A percentile compares a stretch with the other conserved stretches of the same genome.
phyloP scores from a whole-genome alignment of 75 land plant species.

The Cryptomeria japonica region DNA sequence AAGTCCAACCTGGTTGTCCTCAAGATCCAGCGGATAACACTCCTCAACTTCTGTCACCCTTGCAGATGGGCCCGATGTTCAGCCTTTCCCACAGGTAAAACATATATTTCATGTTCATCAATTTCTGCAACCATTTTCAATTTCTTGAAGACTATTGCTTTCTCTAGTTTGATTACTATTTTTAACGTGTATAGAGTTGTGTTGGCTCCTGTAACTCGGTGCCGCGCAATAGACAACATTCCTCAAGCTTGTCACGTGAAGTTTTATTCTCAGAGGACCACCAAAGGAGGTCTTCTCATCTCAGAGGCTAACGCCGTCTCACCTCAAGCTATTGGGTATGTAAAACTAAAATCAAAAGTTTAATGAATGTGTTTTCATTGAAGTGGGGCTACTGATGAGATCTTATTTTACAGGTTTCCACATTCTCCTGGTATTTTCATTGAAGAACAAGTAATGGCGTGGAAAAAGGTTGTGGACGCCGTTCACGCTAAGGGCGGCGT shows the following conservation, averaged over 20 bases:
- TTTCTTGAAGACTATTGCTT: too few species aligned
- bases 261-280: slow-evolving; percentile 29
- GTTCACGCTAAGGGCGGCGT: slow-evolving; percentile 73
- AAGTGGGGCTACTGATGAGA: background rate
- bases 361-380: background rate
- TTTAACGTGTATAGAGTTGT: slow-evolving; percentile 15
- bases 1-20: background rate
- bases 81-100: slow-evolving; percentile 9
- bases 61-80: background rate
- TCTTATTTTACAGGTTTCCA: slow-evolving; percentile 46
- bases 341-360: background rate
- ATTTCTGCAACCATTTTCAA: too few species aligned
- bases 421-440: slow-evolving; percentile 69
- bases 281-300: slow-evolving; percentile 32
- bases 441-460: slow-evolving; percentile 65
- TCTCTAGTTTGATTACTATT: background rate
- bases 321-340: slow-evolving; percentile 9
- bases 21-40: background rate
- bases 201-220: slow-evolving; percentile 37
- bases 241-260: slow-evolving; percentile 18
- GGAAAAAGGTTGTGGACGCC: slow-evolving; percentile 76
- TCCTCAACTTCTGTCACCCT: background rate
- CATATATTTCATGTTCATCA: too few species aligned
- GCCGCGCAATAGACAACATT: slow-evolving; percentile 25
- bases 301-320: slow-evolving; percentile 21